Evolutionary conservation across 139 green algal genomes (phyloP).

Genomic region (Diplosphaera chodatii): DNA sequence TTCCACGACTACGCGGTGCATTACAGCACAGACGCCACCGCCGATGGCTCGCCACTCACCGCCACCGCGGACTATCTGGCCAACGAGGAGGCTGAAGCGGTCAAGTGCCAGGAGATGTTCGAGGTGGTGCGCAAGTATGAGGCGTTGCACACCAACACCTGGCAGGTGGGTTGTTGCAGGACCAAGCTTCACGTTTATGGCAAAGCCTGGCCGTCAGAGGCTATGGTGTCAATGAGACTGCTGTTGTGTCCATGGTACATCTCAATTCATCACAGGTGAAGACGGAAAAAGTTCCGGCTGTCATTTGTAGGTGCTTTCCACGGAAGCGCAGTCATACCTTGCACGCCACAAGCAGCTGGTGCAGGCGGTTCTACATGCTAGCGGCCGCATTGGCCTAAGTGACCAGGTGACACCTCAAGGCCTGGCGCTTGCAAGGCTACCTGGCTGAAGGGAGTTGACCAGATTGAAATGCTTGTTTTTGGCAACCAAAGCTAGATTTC

Average conservation of each 20-base stretch:
- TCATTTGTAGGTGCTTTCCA: neutral
- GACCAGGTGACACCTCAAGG: neutral
- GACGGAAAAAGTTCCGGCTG: too few species aligned
- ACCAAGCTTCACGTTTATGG: too few species aligned
- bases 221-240: too few species aligned
- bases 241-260: too few species aligned
- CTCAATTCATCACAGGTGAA: too few species aligned
- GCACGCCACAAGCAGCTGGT: constrained; percentile 15
- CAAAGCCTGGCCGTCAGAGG: too few species aligned
- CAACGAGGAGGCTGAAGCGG: neutral
- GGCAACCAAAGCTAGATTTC: too few species aligned
- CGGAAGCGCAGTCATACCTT: neutral
- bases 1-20: constrained; percentile 13
- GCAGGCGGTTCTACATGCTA: neutral
- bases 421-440: too few species aligned
- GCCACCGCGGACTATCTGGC: neutral
- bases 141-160: neutral
- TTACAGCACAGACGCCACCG: neutral
- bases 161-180: neutral
- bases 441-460: too few species aligned
- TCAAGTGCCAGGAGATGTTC: constrained; percentile 8
- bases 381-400: constrained; percentile 9
- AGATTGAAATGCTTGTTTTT: too few species aligned
- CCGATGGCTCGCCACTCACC: neutral
- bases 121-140: constrained; percentile 9